Evolutionary conservation across 1,284 basidiomycete species (phyloP).

Genomic region (Sanghuangporus weigelae): DNA sequence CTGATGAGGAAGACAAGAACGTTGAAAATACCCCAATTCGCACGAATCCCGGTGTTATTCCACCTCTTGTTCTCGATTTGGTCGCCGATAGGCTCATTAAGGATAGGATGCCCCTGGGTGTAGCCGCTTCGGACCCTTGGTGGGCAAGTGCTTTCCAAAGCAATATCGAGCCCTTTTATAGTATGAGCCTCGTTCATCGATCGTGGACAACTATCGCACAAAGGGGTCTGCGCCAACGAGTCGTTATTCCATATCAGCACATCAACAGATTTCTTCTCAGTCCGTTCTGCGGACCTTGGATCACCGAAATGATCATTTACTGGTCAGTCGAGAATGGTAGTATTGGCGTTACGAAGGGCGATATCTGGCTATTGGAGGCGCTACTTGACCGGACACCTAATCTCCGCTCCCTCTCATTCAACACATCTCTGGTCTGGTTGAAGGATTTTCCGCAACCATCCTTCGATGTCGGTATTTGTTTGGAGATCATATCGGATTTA

Average conservation of each 20-base stretch:
- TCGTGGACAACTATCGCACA: neutral
- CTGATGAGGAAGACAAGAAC: neutral
- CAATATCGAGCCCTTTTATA: neutral
- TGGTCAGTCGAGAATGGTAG: neutral
- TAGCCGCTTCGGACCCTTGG: neutral
- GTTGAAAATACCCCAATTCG: neutral
- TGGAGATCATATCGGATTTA: neutral
- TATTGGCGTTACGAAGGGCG: neutral
- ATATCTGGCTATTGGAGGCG: slow-evolving; percentile 1
- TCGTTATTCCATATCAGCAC: neutral
- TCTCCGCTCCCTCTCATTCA: neutral
- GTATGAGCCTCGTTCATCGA: slow-evolving; percentile 1
- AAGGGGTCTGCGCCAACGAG: neutral
- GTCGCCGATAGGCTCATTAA: neutral
- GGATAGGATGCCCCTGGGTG: neutral
- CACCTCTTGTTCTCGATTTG: neutral
- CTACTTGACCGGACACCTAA: neutral
- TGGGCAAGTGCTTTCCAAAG: neutral
- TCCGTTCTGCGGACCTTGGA: neutral
- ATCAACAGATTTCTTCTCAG: neutral
- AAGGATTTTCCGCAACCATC: neutral
- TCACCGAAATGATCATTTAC: slow-evolving; percentile 5
- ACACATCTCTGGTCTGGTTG: neutral
- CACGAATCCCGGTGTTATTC: neutral
- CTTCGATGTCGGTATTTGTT: neutral